These are phyloP conservation scores for Collybia mongolica DNA, from an alignment of 768 basidiomycete species.

Conservation along the genomic window DNA sequence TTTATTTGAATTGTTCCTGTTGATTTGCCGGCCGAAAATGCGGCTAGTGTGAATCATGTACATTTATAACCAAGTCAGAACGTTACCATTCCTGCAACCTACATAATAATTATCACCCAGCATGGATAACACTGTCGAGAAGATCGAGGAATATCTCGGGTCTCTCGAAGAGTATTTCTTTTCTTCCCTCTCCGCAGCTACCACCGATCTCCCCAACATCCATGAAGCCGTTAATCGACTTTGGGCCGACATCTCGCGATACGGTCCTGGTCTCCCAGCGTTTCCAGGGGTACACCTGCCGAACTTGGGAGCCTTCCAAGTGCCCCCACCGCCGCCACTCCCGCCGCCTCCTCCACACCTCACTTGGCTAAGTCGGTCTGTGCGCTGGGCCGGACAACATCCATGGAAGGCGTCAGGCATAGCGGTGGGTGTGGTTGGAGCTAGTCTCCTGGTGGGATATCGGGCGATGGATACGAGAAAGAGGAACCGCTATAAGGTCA, in stretches of 20 bases:
- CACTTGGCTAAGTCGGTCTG: constrained; percentile 43
- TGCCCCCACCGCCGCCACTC: constrained; percentile 60
- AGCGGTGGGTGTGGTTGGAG: constrained; percentile 56
- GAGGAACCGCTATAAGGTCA: constrained; percentile 40
- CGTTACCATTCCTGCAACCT: not conserved
- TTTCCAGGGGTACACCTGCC: constrained; percentile 55
- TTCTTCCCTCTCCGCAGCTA: constrained; percentile 52
- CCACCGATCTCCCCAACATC: constrained; percentile 60
- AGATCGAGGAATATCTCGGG: constrained; percentile 70
- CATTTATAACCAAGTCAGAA: no score
- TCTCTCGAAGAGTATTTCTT: constrained; percentile 63
- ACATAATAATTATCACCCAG: not conserved
- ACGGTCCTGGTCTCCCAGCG: constrained; percentile 66
- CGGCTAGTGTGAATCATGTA: no score
- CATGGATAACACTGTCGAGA: constrained; percentile 50
- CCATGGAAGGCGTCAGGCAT: constrained; percentile 62
- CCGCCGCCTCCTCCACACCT: constrained; percentile 54
- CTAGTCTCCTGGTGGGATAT: constrained; percentile 63
- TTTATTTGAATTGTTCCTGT: constrained; percentile 6
- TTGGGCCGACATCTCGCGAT: constrained; percentile 79
- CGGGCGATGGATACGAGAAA: constrained; percentile 28
- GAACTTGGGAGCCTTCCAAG: constrained; percentile 67
- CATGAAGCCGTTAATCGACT: constrained; percentile 66
- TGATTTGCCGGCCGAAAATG: not conserved
- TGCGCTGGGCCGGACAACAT: constrained; percentile 54